These are phyloP conservation scores for Debaryomyces sp. DNA, from an alignment of 1,139 yeast species.

Conservation along the genomic window DNA sequence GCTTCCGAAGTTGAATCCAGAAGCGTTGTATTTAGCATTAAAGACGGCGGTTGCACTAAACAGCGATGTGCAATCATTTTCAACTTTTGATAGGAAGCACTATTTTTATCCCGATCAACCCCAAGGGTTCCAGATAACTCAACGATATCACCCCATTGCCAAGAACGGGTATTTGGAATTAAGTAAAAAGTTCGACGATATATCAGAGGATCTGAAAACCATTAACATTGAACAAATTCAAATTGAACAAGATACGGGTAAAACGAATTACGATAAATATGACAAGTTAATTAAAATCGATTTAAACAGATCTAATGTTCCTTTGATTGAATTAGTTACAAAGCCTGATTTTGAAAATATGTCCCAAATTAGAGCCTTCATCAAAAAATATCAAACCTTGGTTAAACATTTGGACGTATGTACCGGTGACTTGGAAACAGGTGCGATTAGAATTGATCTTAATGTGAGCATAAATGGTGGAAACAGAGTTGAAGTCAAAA, in stretches of 20 bases:
- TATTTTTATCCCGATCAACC: constrained; percentile 98
- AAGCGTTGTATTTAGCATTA: constrained; percentile 71
- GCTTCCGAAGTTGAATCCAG: constrained; percentile 79
- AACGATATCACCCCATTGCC: constrained; percentile 82
- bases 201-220: constrained; percentile 37
- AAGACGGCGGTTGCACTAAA: constrained; percentile 74
- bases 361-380: constrained; percentile 73
- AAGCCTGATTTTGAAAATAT: constrained; percentile 78
- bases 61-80: constrained; percentile 55
- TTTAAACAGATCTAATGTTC: constrained; percentile 81
- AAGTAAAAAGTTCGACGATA: constrained; percentile 54
- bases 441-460: constrained; percentile 94
- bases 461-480: constrained; percentile 76
- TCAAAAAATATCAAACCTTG: constrained; percentile 76
- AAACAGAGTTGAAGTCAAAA: constrained; percentile 84
- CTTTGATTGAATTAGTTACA: constrained; percentile 89
- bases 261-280: constrained; percentile 59
- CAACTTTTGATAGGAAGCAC: constrained; percentile 89
- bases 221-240: constrained; percentile 75
- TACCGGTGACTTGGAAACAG: constrained; percentile 89
- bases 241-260: constrained; percentile 94
- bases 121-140: constrained; percentile 93
- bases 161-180: constrained; percentile 60
- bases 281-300: constrained; percentile 60
- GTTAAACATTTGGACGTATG: constrained; percentile 73